A percentile compares a stretch with the other conserved stretches of the same genome.
These are phyloP conservation scores for Apophysomyces sp. DNA, from an alignment of 371 early-diverging fungal species.

Conservation along the genomic window DNA sequence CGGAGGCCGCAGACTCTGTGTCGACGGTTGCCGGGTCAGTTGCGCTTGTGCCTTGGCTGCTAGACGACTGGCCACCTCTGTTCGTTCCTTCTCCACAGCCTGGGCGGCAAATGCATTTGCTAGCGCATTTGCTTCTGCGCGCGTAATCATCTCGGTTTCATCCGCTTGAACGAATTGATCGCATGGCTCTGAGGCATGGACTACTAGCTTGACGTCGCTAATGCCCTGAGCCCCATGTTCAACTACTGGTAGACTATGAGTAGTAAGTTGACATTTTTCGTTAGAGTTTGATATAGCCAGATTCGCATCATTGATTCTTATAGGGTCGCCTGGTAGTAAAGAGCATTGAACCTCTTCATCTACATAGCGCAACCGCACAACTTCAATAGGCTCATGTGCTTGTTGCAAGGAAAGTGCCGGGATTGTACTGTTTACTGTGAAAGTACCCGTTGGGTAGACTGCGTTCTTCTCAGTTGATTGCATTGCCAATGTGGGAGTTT, in stretches of 20 bases:
- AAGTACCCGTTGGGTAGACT: not conserved
- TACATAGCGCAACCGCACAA: not conserved
- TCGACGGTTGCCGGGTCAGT: not conserved
- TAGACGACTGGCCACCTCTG: not conserved
- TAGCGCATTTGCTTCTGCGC: conserved; percentile 8
- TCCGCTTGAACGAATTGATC: not conserved
- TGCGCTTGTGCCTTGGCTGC: conserved; percentile 1
- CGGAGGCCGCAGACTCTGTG: not conserved
- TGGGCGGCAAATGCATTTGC: conserved; percentile 4
- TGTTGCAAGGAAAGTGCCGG: not conserved
- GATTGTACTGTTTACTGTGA: not conserved
- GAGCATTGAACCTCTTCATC: not conserved
- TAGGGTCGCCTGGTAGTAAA: not conserved
- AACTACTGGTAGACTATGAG: not conserved
- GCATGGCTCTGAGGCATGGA: not conserved
- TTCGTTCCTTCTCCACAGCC: conserved; percentile 9
- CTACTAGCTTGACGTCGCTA: not conserved
- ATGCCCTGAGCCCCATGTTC: not conserved
- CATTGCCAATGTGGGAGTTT: too few species aligned
- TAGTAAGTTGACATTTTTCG: not conserved
- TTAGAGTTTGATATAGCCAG: too few species aligned
- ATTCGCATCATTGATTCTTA: too few species aligned
- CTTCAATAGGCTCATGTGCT: not conserved
- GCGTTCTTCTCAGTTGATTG: not conserved
- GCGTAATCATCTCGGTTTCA: conserved; percentile 3